Conservation (phyloP, 257 asterid genomes). For the Capsicum chinense region DNA sequence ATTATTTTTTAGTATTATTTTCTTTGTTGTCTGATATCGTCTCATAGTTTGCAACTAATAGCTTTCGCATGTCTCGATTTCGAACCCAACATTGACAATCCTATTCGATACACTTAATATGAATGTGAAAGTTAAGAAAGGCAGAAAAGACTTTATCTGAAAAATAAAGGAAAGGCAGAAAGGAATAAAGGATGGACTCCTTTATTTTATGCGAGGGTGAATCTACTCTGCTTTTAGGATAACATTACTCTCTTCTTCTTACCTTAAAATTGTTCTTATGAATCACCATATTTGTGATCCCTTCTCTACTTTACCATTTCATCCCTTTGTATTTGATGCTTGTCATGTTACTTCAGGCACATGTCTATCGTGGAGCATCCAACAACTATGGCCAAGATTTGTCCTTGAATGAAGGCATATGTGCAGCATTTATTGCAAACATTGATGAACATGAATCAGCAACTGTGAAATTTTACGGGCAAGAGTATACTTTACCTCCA, state of each 20-base stretch:
- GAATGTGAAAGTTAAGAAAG: not conserved
- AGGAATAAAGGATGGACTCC: not conserved
- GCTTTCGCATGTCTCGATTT: too few species aligned
- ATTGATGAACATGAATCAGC: slow-evolving; percentile 76
- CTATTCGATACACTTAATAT: not conserved
- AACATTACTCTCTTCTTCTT: slow-evolving; percentile 3
- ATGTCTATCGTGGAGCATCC: slow-evolving; percentile 55
- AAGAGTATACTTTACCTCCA: slow-evolving; percentile 69
- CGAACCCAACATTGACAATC: not conserved
- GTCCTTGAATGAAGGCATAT: slow-evolving; percentile 41
- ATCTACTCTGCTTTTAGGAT: slow-evolving; percentile 4
- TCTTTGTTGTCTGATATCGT: too few species aligned
- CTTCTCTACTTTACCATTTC: slow-evolving; percentile 3
- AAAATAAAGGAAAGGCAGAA: not conserved
- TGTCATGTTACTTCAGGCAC: slow-evolving; percentile 58
- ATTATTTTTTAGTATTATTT: too few species aligned
- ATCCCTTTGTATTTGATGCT: slow-evolving; percentile 28
- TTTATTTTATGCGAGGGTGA: not conserved
- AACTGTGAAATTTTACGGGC: slow-evolving; percentile 63
- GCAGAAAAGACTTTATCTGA: not conserved
- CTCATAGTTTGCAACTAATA: too few species aligned
- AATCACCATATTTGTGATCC: not conserved
- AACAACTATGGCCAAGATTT: slow-evolving; percentile 26
- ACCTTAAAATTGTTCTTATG: not conserved
- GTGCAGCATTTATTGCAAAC: slow-evolving; percentile 93